Evolutionary conservation across 495 filamentous ascomycete genomes (phyloP), one percentile per base, ranked within the genome.

Genomic region (Chaetomium cochliodes): DNA sequence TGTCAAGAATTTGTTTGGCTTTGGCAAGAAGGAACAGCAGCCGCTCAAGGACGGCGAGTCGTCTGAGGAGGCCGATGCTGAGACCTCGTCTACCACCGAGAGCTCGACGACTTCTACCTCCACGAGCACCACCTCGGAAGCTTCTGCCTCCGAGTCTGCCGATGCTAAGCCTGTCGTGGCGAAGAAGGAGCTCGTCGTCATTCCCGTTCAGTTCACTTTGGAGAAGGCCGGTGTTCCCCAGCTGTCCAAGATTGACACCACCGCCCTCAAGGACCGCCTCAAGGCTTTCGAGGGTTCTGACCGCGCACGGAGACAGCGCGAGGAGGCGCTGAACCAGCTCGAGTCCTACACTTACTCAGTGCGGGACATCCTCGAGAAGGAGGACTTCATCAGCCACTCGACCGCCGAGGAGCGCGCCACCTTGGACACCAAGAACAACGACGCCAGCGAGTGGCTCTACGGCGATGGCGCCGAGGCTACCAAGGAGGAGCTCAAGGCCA

Each of bases 1-100:
- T 47, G 90, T 98, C 72, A 99, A 99, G 80, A 92, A 89, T 61
- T 86, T 96, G 64, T 93, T 98, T 71, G 96, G 96, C 18, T 90
- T 97, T 70, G 94, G 94, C 65, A 80, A 93, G 65, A 80, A 93
- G 79, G 93, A 96, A 68, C 93, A 97, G 76, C 86, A 89, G 69
- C 86, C 90, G 23, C 76, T 96, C 22, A 79, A 81, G 61, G 88
- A 87, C 37, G 88, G 84, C 54, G 77, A 79, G 60, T 65, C 62
- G 52, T 80, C 76, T 25, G 82, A 85, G 65, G 74, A 80, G 5
- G 83, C 84, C 64, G 67, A 69, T 73, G 57, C 55, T 62, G 74
- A 74, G 59, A 53, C 70, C 20, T 72, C 74, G 37, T 69, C 72
- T 44, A 68, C 70, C n/a, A 60, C 81, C 28, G 74, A 73, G 59